phyloP scores from a whole-genome alignment of 1,284 basidiomycete species.

The Melampsora occidentalis region DNA sequence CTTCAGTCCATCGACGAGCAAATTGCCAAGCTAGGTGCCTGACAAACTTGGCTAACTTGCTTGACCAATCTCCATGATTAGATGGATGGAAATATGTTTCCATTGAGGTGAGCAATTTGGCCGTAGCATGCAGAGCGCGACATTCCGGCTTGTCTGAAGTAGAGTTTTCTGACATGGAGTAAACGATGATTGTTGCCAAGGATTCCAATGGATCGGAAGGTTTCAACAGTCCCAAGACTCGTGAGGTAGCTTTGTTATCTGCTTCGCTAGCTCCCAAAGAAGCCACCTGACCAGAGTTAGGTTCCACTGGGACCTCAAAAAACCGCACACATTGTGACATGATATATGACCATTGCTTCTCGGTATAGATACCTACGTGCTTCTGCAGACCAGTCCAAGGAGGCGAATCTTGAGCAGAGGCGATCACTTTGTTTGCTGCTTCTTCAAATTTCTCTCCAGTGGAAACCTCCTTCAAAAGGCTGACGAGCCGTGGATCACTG shows the following conservation, averaged over 20 bases:
- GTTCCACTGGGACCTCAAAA: conserved; percentile 61
- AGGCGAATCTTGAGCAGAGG: conserved; percentile 39
- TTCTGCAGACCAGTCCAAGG: conserved; percentile 58
- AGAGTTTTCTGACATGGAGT: conserved; percentile 84
- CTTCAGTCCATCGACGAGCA: conserved; percentile 74
- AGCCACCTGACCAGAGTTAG: conserved; percentile 63
- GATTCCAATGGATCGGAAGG: conserved; percentile 70
- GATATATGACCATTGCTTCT: conserved; percentile 78
- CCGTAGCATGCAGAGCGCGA: conserved; percentile 76
- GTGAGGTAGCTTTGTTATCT: conserved; percentile 62
- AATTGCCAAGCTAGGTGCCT: conserved; percentile 81
- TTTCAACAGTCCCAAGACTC: conserved; percentile 71
- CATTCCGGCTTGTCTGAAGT: conserved; percentile 51
- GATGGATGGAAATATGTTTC: conserved; percentile 87
- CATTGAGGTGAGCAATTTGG: conserved; percentile 82
- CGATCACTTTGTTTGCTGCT: conserved; percentile 56
- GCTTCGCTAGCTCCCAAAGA: conserved; percentile 56
- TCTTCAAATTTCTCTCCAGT: conserved; percentile 19
- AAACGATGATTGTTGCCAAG: conserved; percentile 82
- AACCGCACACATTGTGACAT: conserved; percentile 81
- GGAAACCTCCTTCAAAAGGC: conserved; percentile 54
- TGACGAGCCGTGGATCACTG: conserved; percentile 59
- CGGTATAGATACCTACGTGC: conserved; percentile 82
- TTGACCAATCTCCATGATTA: conserved; percentile 57
- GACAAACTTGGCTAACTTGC: conserved; percentile 65